phyloP scores from a whole-genome alignment of 2,329 filamentous ascomycete genomes.

The Fusarium cicatricum region DNA sequence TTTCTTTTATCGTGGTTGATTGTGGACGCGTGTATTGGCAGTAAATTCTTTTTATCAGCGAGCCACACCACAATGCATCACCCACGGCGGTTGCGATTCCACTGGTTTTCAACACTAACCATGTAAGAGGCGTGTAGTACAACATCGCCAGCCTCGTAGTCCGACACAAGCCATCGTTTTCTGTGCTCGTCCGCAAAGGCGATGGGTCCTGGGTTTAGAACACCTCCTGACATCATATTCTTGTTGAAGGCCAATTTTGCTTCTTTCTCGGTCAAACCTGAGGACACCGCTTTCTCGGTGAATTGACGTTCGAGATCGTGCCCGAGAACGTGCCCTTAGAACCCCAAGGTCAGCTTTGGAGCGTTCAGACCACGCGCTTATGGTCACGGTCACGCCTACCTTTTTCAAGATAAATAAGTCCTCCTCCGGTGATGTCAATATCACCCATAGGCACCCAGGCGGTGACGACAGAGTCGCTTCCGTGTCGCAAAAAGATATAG shows the following conservation, averaged over 20 bases:
- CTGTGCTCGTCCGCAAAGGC: slow-evolving; percentile 44
- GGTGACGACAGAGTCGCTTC: slow-evolving; percentile 62
- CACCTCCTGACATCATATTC: slow-evolving; percentile 65
- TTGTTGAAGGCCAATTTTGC: slow-evolving; percentile 61
- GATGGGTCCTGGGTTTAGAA: slow-evolving; percentile 59
- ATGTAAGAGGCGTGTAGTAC: slow-evolving; percentile 48
- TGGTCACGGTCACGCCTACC: slow-evolving; percentile 3
- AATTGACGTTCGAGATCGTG: slow-evolving; percentile 10
- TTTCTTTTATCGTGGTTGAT: slow-evolving; percentile 24
- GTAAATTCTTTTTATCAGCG: no score
- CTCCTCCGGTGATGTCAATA: slow-evolving; percentile 15
- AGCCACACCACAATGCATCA: no score
- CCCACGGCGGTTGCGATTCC: no score
- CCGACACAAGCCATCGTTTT: slow-evolving; percentile 47
- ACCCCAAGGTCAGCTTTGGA: no score
- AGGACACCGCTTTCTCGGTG: slow-evolving; percentile 44
- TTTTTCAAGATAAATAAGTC: slow-evolving; percentile 22
- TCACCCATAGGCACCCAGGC: slow-evolving; percentile 67
- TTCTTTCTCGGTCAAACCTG: slow-evolving; percentile 61
- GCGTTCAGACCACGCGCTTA: no score
- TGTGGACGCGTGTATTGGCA: slow-evolving; percentile 24
- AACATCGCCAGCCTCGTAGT: slow-evolving; percentile 52
- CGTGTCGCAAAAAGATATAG: slow-evolving; percentile 64
- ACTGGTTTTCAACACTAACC: no score
- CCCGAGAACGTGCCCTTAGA: slow-evolving; percentile 11